Evolutionary conservation across 345 rosid species (phyloP), one percentile per base, ranked within the genome.

Genomic region (Isatis tinctoria): DNA sequence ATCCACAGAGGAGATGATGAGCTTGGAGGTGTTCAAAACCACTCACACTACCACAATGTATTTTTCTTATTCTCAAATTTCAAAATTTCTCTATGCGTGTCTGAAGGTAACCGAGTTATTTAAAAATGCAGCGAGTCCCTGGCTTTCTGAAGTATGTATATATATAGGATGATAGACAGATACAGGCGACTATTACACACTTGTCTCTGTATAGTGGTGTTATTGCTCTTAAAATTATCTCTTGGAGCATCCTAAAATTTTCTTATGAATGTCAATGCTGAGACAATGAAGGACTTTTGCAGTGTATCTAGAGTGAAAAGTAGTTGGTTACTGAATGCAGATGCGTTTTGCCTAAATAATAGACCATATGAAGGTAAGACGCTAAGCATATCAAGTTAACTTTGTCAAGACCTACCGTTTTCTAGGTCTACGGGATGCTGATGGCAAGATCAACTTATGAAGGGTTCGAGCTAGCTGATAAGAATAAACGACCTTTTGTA

Each of bases 401-500:
- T 7, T 59, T 30, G 67, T 28, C 53, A 70, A 39, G 4, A 51
- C 5, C 36, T 79, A 14, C 12, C 24, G 8, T 24, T 59, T 16
- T 67, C 16, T 81, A 93, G 98, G 97, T 88, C 9, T 91, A 93
- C 65, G 97, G 96, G 80, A 80, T 86, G 88, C 81, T 91, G 78
- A 93, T 93, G 98, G 97, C 96, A 70, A 91, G 91, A 69, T 88
- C 96, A 52, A 91, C 96, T 54, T 88, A 77, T 71, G 97, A 93
- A 78, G 97, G 98, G 75, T 87, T 89, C 90, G 76, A 82, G 80
- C 83, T 85, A 79, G 91, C 92, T 69, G 75, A 89, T 59, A 63
- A 81, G 81, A 83, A 81, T 63, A 91, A 85, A 80, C 89, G 94
- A 37, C 97, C 98, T 30, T 93, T 93, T 79, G 98, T 93, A 56